Evolutionary conservation across 2,329 filamentous ascomycete genomes (phyloP).

Genomic region (Pyrenochaeta sp.): DNA sequence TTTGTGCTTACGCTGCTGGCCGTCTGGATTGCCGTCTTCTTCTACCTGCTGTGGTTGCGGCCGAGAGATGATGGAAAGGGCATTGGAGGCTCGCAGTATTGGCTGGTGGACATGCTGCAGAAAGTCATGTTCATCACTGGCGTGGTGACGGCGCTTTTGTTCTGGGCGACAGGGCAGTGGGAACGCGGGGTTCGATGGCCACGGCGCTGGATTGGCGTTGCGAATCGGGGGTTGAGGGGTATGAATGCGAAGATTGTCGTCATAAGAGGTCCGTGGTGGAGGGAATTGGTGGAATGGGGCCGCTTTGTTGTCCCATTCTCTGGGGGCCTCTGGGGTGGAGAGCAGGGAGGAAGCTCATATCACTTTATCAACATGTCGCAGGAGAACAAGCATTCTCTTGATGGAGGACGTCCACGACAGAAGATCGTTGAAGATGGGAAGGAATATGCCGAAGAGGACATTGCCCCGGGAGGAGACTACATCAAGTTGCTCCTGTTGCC

Average conservation of each 20-base stretch:
- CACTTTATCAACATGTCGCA: constrained; percentile 73
- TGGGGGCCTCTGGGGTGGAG: constrained; percentile 44
- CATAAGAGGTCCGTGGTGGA: constrained; percentile 81
- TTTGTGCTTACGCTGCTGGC: constrained; percentile 85
- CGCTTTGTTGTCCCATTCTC: constrained; percentile 81
- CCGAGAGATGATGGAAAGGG: constrained; percentile 93
- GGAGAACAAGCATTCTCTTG: constrained; percentile 38
- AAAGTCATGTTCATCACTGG: constrained; percentile 93
- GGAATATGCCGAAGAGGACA: constrained; percentile 80
- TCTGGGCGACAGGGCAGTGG: constrained; percentile 97
- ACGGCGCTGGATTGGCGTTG: constrained; percentile 84
- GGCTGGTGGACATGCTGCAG: constrained; percentile 89
- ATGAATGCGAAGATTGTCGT: constrained; percentile 98
- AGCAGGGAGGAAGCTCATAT: constrained; percentile 71
- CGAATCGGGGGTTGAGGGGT: constrained; percentile 85
- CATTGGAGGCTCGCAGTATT: constrained; percentile 93
- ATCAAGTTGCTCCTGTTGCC: constrained; percentile 89
- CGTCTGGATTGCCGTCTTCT: constrained; percentile 83
- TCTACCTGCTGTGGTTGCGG: constrained; percentile 90
- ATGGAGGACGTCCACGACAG: constrained; percentile 33
- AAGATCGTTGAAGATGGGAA: constrained; percentile 65
- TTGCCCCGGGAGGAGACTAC: constrained; percentile 88
- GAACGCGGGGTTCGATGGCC: constrained; percentile 95
- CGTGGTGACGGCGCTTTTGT: constrained; percentile 81
- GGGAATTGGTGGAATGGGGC: constrained; percentile 74